Evolutionary conservation across 768 basidiomycete species (phyloP).

Genomic region (Rhizopogon sp.): DNA sequence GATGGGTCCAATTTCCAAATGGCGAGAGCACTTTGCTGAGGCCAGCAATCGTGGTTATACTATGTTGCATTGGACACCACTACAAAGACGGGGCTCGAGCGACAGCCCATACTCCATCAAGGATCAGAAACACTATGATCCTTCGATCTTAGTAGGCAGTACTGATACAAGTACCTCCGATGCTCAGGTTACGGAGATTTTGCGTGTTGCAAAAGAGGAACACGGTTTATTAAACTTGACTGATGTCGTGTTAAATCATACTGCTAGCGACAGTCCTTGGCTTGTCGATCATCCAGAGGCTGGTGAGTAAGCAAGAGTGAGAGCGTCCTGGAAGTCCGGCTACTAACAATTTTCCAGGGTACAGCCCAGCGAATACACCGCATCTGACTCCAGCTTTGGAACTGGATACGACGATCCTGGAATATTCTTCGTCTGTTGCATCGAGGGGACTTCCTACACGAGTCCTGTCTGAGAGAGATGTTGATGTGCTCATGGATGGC

Average conservation of each 20-base stretch:
- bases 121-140: conserved; percentile 81
- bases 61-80: conserved; percentile 95
- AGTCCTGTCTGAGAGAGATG: conserved; percentile 61
- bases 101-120: conserved; percentile 92
- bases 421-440: conserved; percentile 67
- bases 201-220: conserved; percentile 72
- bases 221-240: conserved; percentile 88
- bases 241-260: conserved; percentile 97
- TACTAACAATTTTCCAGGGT: conserved; percentile 47
- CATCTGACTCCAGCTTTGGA: conserved; percentile 92
- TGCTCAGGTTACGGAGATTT: conserved; percentile 53
- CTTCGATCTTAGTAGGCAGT: conserved; percentile 53
- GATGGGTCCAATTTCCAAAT: conserved; percentile 84
- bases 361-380: conserved; percentile 85
- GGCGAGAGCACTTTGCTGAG: conserved; percentile 78
- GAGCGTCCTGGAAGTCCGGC: not conserved
- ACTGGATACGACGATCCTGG: conserved; percentile 80
- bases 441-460: conserved; percentile 66
- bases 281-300: conserved; percentile 92
- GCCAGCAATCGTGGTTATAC: conserved; percentile 91
- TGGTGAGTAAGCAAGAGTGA: conserved; percentile 40
- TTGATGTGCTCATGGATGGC: conserved; percentile 60
- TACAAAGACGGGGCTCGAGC: conserved; percentile 87
- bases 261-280: conserved; percentile 92
- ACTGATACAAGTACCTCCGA: conserved; percentile 47